These are phyloP conservation scores for Lasiosphaeria ovina DNA, from an alignment of 495 filamentous ascomycete genomes.

Conservation along the genomic window DNA sequence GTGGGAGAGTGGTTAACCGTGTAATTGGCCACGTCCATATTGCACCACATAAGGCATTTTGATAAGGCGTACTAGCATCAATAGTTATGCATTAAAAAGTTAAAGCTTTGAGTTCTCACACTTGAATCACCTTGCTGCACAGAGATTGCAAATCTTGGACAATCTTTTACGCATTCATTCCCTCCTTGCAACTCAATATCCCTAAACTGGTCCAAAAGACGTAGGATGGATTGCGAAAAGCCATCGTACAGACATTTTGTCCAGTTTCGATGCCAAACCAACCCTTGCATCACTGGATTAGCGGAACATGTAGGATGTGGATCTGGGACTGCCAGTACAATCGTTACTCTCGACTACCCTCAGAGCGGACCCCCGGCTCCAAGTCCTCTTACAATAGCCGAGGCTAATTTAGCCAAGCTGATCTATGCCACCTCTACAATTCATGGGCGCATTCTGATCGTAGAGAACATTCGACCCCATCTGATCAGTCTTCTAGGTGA, in stretches of 20 bases:
- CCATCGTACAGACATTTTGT: constrained; percentile 10
- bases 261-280: constrained; percentile 9
- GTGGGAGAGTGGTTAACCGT: constrained; percentile 2
- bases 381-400: constrained; percentile 7
- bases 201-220: background rate
- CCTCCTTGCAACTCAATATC: background rate
- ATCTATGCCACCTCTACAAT: constrained; percentile 11
- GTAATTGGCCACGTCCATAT: constrained; percentile 1
- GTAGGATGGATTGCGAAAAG: constrained; percentile 6
- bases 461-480: constrained; percentile 13
- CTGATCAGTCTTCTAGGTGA: constrained; percentile 11
- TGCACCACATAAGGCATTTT: constrained; percentile 5
- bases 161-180: background rate
- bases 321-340: constrained; percentile 10
- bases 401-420: constrained; percentile 7
- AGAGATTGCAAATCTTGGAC: background rate
- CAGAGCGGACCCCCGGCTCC: constrained; percentile 3
- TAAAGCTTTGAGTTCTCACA: background rate
- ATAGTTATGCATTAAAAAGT: background rate
- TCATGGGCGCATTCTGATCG: constrained; percentile 13
- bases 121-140: background rate
- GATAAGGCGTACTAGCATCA: constrained; percentile 4
- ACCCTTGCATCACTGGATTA: constrained; percentile 12
- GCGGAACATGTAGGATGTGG: constrained; percentile 6
- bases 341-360: constrained; percentile 13